Evolutionary conservation across 352 stramenopile genomes (phyloP), one percentile per base, ranked within the genome.

Genomic region (Pythium brachiatum): DNA sequence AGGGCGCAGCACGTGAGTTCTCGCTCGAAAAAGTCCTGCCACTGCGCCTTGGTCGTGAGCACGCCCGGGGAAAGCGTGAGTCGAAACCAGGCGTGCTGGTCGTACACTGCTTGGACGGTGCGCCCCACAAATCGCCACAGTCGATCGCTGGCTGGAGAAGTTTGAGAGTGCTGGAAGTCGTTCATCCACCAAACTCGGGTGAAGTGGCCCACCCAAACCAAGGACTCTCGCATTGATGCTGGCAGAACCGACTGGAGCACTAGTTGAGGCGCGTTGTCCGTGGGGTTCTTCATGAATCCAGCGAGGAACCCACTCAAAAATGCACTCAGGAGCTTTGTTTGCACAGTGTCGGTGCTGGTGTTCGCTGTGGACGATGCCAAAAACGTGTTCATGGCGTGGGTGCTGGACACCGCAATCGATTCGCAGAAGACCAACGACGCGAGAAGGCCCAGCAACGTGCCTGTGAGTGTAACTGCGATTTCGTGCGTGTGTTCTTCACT

Each of bases 1-100:
- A 34, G 44, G 12, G 53, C 50, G 12, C 59, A 66, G 18, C 50
- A 66, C 3, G 50, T 60, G 18, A 59, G 47, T 29, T 66, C 59
- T n/a, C 38, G 53, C 39, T 54, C 39, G 7, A 57, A 39, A 26
- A 66, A 66, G 1, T 38, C 36, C 7, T 53, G 51, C 59, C 59
- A 60, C 21, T 54, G 59, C 13, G 34, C 39, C 18, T 59, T 60
- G 11, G 51, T 60, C 2, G 39, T 32, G 5, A 66, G 34, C n/a
- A 66, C 51, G 4, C 59, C 59, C 12, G 59, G 59, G 2, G 59
- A 66, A 18, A 59, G 60, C 39, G 59, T 55, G 29, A 66, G 41
- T 3, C 59, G 50, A 25, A 66, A 66, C 59, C 59, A 66, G 7
- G 47, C 50, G 31, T 60, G 29, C n/a, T 26, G 31, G 9, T 57